Evolutionary conservation across 371 early-diverging fungal species (phyloP), one percentile per base, ranked within the genome.

Genomic region (Dichotomocladium elegans): DNA sequence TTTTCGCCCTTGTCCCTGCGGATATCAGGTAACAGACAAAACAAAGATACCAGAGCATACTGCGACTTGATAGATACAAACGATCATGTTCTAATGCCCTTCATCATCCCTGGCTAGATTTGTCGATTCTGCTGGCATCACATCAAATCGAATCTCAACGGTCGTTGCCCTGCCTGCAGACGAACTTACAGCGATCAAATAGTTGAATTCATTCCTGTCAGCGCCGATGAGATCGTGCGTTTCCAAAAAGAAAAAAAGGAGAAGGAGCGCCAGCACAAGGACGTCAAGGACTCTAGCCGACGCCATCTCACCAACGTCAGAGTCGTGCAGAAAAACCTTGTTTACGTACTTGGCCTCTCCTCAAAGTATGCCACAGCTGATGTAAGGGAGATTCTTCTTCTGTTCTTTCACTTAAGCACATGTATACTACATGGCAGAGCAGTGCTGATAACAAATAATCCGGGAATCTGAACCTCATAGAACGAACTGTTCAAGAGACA

Each of bases 401-500:
- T n/a, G n/a, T n/a, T n/a, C n/a, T n/a, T n/a, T n/a, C n/a, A n/a
- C n/a, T n/a, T n/a, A n/a, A n/a, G n/a, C n/a, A n/a, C n/a, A n/a
- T n/a, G n/a, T n/a, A n/a, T n/a, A n/a, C n/a, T n/a, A n/a, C n/a
- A n/a, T n/a, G n/a, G n/a, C n/a, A n/a, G n/a, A n/a, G n/a, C n/a
- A n/a, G n/a, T n/a, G n/a, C n/a, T n/a, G n/a, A n/a, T n/a, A n/a
- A n/a, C n/a, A n/a, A n/a, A n/a, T n/a, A n/a, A n/a, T n/a, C n/a
- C n/a, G n/a, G n/a, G n/a, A n/a, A n/a, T n/a, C n/a, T n/a, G n/a
- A n/a, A n/a, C n/a, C 34, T 43, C 26, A 31, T 80, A 86, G 61
- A 79, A 82, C 45, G 95, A 96, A 40, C 91, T 93, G 60, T 96
- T 98, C 79, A 96, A 94, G 22, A 94, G 95, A 71, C 96, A 88